A percentile compares a stretch with the other conserved stretches of the same genome.
Conservation (phyloP, 257 asterid species). For the Solanum corneliomulleri region DNA sequence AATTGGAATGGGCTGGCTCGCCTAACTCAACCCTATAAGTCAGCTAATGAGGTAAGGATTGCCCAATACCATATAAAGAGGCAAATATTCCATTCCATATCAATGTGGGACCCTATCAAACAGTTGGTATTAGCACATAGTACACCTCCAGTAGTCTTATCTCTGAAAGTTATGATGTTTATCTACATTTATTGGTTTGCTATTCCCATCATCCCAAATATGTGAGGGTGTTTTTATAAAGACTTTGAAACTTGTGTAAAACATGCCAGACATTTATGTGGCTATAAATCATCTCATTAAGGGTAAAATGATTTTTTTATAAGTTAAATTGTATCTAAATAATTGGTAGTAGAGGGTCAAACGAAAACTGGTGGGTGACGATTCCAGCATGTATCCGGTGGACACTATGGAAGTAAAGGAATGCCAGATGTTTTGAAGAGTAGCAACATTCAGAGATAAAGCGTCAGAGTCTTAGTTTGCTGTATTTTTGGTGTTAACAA, state of each 20-base stretch:
- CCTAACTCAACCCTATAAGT: background rate
- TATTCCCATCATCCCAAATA: background rate
- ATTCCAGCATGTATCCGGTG: background rate
- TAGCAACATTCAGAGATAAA: background rate
- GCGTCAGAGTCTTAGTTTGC: background rate
- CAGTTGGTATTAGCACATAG: background rate
- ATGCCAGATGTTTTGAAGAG: background rate
- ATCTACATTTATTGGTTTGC: background rate
- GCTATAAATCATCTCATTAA: background rate
- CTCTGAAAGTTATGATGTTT: background rate
- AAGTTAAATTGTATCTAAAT: background rate
- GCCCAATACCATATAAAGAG: background rate
- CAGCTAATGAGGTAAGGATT: background rate
- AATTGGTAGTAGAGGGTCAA: background rate
- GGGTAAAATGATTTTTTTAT: background rate
- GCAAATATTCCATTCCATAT: background rate
- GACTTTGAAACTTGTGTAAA: background rate
- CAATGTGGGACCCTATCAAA: background rate
- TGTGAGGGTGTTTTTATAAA: background rate
- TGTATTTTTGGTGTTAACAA: background rate
- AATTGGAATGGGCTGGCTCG: background rate
- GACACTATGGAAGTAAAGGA: background rate
- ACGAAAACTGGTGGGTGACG: background rate
- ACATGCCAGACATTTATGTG: background rate
- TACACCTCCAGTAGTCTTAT: background rate